Conservation (phyloP, 2,329 filamentous ascomycete species). For the Westerdykella sp. region DNA sequence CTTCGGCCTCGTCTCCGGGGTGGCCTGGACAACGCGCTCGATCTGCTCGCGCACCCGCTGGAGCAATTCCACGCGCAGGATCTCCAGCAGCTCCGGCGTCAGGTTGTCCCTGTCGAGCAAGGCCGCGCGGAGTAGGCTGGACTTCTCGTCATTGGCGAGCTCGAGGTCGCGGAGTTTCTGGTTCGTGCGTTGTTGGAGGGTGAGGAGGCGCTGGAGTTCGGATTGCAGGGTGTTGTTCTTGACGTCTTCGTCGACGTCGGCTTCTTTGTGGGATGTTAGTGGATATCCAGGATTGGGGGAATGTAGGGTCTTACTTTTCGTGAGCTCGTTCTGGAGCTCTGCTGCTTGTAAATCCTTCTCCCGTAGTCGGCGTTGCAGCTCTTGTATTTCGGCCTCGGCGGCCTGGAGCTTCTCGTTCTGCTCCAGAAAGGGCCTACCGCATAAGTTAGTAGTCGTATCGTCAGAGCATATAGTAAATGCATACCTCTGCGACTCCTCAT, state of each 20-base stretch:
- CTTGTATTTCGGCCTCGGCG: conserved; percentile 30
- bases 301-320: conserved; percentile 20
- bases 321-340: conserved; percentile 33
- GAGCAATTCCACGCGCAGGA: conserved; percentile 28
- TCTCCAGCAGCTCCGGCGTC: conserved; percentile 27
- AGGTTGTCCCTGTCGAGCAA: conserved; percentile 30
- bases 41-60: conserved; percentile 31
- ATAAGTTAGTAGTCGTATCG: neutral
- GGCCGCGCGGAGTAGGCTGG: conserved; percentile 28
- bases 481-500: conserved; percentile 31
- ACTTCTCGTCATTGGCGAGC: conserved; percentile 31
- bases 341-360: conserved; percentile 33
- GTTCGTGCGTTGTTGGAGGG: conserved; percentile 30
- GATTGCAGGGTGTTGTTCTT: conserved; percentile 27
- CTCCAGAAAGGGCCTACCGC: conserved; percentile 31
- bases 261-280: conserved; percentile 11
- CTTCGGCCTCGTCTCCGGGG: conserved; percentile 26
- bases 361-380: conserved; percentile 28
- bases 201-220: conserved; percentile 31
- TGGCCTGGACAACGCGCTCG: conserved; percentile 24
- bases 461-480: neutral
- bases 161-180: conserved; percentile 32
- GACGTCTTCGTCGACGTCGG: conserved; percentile 25
- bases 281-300: neutral
- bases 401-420: conserved; percentile 35